These are phyloP conservation scores for Boletus vinaceobasis DNA, from an alignment of 768 basidiomycete genomes.

Conservation along the genomic window DNA sequence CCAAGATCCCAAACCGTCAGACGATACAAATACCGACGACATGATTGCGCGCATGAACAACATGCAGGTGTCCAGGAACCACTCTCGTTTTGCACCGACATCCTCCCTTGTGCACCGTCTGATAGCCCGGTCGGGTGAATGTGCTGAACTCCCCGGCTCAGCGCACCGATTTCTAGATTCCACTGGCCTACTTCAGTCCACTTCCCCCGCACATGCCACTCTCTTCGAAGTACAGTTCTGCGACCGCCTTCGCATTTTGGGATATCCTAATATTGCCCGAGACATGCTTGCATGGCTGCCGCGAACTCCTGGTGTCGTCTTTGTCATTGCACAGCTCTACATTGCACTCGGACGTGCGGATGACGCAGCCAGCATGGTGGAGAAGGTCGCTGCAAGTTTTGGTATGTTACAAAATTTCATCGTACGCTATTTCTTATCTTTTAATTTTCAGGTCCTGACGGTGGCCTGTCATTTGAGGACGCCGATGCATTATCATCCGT, in stretches of 20 bases:
- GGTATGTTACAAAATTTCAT: slow-evolving; percentile 45
- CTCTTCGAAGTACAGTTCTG: slow-evolving; percentile 70
- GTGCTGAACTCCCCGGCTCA: slow-evolving; percentile 49
- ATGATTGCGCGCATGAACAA: slow-evolving; percentile 60
- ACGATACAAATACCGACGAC: slow-evolving; percentile 54
- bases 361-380: slow-evolving; percentile 69
- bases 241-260: slow-evolving; percentile 61
- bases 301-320: slow-evolving; percentile 69
- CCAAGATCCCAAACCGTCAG: slow-evolving; percentile 30
- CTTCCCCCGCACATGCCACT: slow-evolving; percentile 65
- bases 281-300: slow-evolving; percentile 78
- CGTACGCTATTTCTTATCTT: background rate
- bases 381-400: slow-evolving; percentile 72
- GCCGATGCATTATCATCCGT: slow-evolving; percentile 57
- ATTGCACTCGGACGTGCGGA: slow-evolving; percentile 63
- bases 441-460: slow-evolving; percentile 42
- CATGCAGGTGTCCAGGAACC: slow-evolving; percentile 64
- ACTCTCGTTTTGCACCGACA: slow-evolving; percentile 46
- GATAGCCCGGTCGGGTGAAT: slow-evolving; percentile 49
- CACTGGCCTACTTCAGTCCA: slow-evolving; percentile 63
- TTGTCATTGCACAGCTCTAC: slow-evolving; percentile 67
- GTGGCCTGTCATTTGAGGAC: slow-evolving; percentile 56
- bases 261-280: slow-evolving; percentile 56
- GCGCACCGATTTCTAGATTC: slow-evolving; percentile 70
- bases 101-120: slow-evolving; percentile 65